These are phyloP conservation scores for Straminergon stramineum DNA, from an alignment of 225 moss, liverwort and hornwort genomes.

Conservation along the genomic window DNA sequence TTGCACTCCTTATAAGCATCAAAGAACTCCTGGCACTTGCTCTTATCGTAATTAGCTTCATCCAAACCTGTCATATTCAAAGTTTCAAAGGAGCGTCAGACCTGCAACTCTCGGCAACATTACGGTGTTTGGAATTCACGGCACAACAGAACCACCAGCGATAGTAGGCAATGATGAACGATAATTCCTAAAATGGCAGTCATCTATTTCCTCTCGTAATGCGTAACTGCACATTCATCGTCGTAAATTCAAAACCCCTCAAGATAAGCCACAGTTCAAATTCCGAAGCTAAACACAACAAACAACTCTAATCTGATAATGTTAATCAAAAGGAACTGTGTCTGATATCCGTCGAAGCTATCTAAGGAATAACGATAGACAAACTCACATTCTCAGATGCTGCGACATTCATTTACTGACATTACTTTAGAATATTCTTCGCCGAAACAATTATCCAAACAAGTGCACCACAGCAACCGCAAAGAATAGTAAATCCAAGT, in stretches of 20 bases:
- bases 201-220: background rate
- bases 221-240: background rate
- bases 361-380: background rate
- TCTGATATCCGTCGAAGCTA: background rate
- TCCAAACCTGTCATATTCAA: conserved; percentile 62
- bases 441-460: background rate
- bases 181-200: background rate
- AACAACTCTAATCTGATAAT: background rate
- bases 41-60: conserved; percentile 78
- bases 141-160: background rate
- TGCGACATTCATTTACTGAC: background rate
- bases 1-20: conserved; percentile 96
- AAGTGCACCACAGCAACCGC: background rate
- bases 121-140: background rate
- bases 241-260: background rate
- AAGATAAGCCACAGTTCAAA: background rate
- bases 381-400: background rate
- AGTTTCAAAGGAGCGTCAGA: background rate
- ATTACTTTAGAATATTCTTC: background rate
- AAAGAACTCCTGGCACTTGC: conserved; percentile 90
- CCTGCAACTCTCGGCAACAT: background rate
- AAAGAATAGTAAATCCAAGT: background rate
- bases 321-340: background rate
- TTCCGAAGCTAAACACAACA: background rate
- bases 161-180: background rate